phyloP scores from a whole-genome alignment of 2,329 filamentous ascomycete genomes.

The Apiospora marii region DNA sequence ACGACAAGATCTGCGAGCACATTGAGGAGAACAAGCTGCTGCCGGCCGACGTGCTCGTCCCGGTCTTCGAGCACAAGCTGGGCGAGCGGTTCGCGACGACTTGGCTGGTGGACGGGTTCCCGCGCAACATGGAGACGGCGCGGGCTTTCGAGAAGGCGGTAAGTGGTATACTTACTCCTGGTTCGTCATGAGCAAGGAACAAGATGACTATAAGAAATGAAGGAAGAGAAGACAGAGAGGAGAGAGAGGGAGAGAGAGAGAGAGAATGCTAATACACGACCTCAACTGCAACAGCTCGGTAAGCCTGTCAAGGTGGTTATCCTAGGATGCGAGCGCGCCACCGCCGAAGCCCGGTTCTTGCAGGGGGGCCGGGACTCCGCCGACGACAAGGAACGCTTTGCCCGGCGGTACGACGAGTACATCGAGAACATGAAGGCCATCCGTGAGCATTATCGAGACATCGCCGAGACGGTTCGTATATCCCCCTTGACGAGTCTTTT shows the following conservation, averaged over 20 bases:
- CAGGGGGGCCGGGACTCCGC: conserved; percentile 27
- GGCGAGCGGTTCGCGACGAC: background rate
- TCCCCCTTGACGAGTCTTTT: no score
- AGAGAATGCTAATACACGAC: background rate
- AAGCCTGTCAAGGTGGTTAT: background rate
- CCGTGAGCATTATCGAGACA: conserved; percentile 28
- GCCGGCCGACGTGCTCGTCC: background rate
- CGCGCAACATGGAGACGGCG: background rate
- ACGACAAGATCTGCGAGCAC: background rate
- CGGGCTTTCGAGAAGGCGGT: background rate
- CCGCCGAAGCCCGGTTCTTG: background rate
- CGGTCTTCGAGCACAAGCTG: background rate
- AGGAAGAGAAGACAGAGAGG: no score
- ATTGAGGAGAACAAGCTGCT: background rate
- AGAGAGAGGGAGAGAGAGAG: background rate
- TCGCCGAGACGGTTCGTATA: conserved; percentile 26
- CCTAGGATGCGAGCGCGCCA: background rate
- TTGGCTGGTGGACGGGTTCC: background rate
- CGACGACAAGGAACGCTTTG: conserved; percentile 32
- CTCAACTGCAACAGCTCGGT: background rate
- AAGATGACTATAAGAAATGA: no score
- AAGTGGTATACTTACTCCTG: background rate
- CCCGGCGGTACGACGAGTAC: conserved; percentile 32
- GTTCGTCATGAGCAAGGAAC: no score
- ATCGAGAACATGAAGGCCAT: conserved; percentile 31